phyloP scores from a whole-genome alignment of 1,139 yeast genomes.

The Debaryomyces coudertii region DNA sequence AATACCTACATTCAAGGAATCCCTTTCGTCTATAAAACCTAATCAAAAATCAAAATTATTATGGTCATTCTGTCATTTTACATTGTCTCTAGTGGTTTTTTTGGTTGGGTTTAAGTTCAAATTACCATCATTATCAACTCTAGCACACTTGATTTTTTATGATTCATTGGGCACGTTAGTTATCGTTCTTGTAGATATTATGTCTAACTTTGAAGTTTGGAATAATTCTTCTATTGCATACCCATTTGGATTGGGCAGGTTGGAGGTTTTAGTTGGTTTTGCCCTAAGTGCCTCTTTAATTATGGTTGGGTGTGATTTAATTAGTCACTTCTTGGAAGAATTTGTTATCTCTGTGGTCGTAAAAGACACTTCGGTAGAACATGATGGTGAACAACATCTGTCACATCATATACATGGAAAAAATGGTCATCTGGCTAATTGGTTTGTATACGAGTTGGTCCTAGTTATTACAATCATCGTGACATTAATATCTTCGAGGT shows the following conservation, averaged over 20 bases:
- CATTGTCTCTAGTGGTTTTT: constrained; percentile 59
- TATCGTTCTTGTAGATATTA: constrained; percentile 70
- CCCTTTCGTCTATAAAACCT: constrained; percentile 54
- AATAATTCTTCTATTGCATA: constrained; percentile 76
- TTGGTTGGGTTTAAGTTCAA: constrained; percentile 59
- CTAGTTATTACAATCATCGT: constrained; percentile 32
- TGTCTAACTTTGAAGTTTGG: constrained; percentile 94
- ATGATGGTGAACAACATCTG: constrained; percentile 31
- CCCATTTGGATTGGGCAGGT: constrained; percentile 90
- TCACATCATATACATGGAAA: constrained; percentile 60
- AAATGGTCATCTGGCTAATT: constrained; percentile 39
- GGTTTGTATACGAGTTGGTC: constrained; percentile 34
- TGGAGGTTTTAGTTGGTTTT: constrained; percentile 86
- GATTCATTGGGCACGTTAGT: constrained; percentile 81
- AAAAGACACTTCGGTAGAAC: constrained; percentile 27
- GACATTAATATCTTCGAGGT: constrained; percentile 42
- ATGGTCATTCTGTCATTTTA: constrained; percentile 72
- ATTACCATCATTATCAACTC: constrained; percentile 68
- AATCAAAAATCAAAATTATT: constrained; percentile 59
- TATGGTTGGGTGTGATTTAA: constrained; percentile 87
- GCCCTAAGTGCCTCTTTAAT: constrained; percentile 82
- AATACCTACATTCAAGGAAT: constrained; percentile 71
- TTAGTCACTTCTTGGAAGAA: constrained; percentile 85
- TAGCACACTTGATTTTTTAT: constrained; percentile 85
- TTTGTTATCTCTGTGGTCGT: constrained; percentile 54